phyloP scores from a whole-genome alignment of 768 basidiomycete genomes.

The Phylloporus rhodoxanthus region DNA sequence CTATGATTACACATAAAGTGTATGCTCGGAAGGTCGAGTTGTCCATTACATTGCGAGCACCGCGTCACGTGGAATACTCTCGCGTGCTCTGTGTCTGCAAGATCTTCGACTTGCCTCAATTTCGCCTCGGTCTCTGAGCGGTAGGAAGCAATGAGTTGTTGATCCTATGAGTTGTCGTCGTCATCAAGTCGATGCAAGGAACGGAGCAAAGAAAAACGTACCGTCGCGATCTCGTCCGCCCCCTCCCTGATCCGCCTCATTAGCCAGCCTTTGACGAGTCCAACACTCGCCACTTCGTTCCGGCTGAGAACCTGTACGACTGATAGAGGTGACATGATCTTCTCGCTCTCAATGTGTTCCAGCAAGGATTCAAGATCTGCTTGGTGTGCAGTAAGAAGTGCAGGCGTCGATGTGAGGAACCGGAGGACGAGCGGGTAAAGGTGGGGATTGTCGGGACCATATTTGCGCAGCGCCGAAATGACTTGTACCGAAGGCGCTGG shows the following conservation, averaged over 20 bases:
- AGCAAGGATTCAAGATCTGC: constrained; percentile 67
- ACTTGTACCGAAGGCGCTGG: constrained; percentile 42
- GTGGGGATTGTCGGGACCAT: constrained; percentile 66
- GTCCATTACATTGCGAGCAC: constrained; percentile 84
- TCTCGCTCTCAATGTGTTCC: constrained; percentile 71
- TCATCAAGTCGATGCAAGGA: background rate
- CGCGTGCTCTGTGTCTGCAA: constrained; percentile 73
- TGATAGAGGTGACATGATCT: constrained; percentile 83
- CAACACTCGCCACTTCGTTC: constrained; percentile 87
- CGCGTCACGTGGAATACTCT: constrained; percentile 91
- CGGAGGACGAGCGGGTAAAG: constrained; percentile 85
- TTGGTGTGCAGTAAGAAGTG: constrained; percentile 64
- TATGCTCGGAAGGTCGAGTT: constrained; percentile 86
- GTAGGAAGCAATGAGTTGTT: constrained; percentile 82
- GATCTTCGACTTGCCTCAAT: constrained; percentile 72
- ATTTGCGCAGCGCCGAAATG: constrained; percentile 63
- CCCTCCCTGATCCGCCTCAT: constrained; percentile 70
- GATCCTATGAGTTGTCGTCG: constrained; percentile 51
- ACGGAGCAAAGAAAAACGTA: constrained; percentile 33
- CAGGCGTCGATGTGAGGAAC: constrained; percentile 80
- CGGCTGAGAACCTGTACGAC: constrained; percentile 85
- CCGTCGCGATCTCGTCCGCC: constrained; percentile 72
- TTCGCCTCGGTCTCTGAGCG: constrained; percentile 77
- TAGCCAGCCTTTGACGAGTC: constrained; percentile 88
- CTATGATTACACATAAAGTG: constrained; percentile 99